Percentiles rank a stretch among this genome's conserved stretches.
Evolutionary conservation across 257 asterid species (phyloP).

Genomic region (Salvia rosmarinus): DNA sequence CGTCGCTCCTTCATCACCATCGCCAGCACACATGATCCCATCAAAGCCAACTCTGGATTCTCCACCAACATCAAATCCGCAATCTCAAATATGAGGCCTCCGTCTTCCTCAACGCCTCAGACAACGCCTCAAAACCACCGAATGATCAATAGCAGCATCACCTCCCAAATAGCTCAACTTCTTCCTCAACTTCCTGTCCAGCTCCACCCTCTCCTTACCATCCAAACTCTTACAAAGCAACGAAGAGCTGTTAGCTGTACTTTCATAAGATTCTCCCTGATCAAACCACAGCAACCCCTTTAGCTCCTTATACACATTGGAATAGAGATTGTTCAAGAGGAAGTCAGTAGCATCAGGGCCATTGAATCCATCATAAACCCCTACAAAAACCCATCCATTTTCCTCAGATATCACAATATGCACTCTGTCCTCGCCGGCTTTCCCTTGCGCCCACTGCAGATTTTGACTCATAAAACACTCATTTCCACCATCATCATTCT

Average conservation of each 20-base stretch:
- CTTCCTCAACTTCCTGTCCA: constrained; percentile 47
- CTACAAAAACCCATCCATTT: constrained; percentile 86
- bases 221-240: constrained; percentile 38
- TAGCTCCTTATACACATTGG: constrained; percentile 69
- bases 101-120: constrained; percentile 78
- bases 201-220: constrained; percentile 41
- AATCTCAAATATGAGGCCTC: constrained; percentile 74
- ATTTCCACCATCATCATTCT: constrained; percentile 55
- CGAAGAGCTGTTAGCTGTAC: constrained; percentile 23
- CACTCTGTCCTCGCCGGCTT: constrained; percentile 93
- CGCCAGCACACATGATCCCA: constrained; percentile 91
- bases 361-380: constrained; percentile 85
- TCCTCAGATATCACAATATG: constrained; percentile 88
- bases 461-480: constrained; percentile 65
- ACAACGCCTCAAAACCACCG: constrained; percentile 64
- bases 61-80: constrained; percentile 75
- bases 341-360: constrained; percentile 98
- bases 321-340: constrained; percentile 62
- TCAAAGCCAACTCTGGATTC: constrained; percentile 87
- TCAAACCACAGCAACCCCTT: constrained; percentile 79
- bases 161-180: constrained; percentile 44
- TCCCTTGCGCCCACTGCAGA: constrained; percentile 98
- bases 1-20: constrained; percentile 89
- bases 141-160: constrained; percentile 54
- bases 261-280: constrained; percentile 48